Evolutionary conservation across 2,329 filamentous ascomycete genomes (phyloP).

Genomic region (Cladophialophora carrionii): DNA sequence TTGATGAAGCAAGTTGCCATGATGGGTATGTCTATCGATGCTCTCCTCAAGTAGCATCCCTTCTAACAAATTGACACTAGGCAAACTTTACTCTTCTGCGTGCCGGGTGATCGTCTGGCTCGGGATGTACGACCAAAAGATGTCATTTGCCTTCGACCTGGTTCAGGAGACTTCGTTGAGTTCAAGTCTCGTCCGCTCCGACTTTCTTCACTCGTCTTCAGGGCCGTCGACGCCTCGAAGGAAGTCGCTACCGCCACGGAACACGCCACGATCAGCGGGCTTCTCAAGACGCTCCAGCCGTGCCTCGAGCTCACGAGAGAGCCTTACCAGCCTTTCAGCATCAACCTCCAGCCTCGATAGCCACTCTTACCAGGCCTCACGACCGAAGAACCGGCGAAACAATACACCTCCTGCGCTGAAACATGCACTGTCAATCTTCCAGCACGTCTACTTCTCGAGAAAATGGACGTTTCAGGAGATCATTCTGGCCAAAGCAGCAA

Average conservation of each 20-base stretch:
- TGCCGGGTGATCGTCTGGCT: conserved; percentile 37
- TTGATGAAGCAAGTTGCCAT: conserved; percentile 23
- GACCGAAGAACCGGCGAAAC: conserved; percentile 17
- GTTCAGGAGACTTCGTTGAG: conserved; percentile 27
- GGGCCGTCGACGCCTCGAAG: conserved; percentile 7
- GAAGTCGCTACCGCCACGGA: conserved; percentile 11
- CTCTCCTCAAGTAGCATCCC: not conserved
- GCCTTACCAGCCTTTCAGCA: conserved; percentile 17
- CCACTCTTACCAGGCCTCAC: conserved; percentile 4
- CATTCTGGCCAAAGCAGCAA: conserved; percentile 29
- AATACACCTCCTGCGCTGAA: conserved; percentile 24
- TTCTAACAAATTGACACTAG: not conserved
- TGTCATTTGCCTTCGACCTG: conserved; percentile 27
- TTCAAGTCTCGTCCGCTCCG: conserved; percentile 30
- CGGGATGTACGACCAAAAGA: conserved; percentile 28
- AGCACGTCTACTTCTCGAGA: conserved; percentile 27
- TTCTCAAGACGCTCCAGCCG: conserved; percentile 22
- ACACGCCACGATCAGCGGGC: conserved; percentile 11
- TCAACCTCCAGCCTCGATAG: conserved; percentile 25
- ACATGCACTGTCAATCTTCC: conserved; percentile 29
- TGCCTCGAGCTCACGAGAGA: conserved; percentile 21
- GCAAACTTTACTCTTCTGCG: conserved; percentile 26
- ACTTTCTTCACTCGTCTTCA: conserved; percentile 26
- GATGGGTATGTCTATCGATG: conserved; percentile 20
- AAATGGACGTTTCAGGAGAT: conserved; percentile 34